Conservation (phyloP, 1,284 basidiomycete genomes). For the Puccinia brachypodii region DNA sequence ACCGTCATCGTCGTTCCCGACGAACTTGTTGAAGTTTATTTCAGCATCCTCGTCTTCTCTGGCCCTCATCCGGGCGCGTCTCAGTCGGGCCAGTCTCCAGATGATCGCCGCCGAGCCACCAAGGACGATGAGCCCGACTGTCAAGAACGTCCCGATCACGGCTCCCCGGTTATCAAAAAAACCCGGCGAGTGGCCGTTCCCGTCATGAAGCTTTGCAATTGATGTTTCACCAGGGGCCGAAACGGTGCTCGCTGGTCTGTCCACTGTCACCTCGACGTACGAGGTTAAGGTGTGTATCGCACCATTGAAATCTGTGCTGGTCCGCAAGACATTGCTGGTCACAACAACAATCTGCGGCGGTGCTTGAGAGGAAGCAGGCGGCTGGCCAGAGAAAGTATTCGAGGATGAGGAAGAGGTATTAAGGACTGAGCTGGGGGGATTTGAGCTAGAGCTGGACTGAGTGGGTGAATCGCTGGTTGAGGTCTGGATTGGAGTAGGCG, state of each 20-base stretch:
- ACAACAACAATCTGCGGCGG: neutral
- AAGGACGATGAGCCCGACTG: neutral
- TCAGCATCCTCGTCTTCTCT: neutral
- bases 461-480: neutral
- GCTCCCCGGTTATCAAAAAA: conserved; percentile 15
- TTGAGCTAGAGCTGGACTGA: conserved; percentile 15
- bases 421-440: neutral
- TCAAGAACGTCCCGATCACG: conserved; percentile 11
- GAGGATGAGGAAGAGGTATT: neutral
- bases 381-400: conserved; percentile 3
- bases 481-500: neutral
- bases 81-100: conserved; percentile 3
- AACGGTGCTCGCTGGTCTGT: neutral
- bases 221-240: neutral
- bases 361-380: neutral
- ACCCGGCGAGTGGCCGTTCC: neutral
- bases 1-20: neutral
- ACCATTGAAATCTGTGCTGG: neutral
- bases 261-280: neutral
- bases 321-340: neutral
- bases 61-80: conserved; percentile 3
- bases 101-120: conserved; percentile 2
- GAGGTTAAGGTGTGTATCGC: neutral
- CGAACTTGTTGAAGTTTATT: conserved; percentile 1
- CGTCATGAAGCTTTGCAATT: neutral